Conservation (phyloP, 1,284 basidiomycete genomes). For the Phellopilus nigrolimitatus region DNA sequence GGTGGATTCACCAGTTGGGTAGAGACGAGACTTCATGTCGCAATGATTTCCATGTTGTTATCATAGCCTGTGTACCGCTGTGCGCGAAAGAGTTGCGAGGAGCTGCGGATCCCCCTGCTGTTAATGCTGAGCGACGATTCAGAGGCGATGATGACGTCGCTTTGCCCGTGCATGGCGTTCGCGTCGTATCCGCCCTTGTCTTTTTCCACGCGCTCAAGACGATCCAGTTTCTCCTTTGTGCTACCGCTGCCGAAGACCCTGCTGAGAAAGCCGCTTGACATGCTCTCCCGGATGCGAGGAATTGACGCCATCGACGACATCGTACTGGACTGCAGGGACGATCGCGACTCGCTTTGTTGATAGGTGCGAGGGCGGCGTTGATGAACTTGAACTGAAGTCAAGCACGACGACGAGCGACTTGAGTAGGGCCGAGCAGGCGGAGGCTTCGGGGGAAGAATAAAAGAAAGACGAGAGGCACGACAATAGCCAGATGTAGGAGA, state of each 20-base stretch:
- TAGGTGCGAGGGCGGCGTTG: constrained; percentile 13
- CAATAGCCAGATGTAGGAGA: constrained; percentile 1
- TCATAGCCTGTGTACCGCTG: constrained; percentile 11
- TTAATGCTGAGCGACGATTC: constrained; percentile 7
- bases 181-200: constrained; percentile 7
- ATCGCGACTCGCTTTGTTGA: constrained; percentile 24
- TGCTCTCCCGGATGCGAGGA: constrained; percentile 25
- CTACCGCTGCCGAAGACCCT: constrained; percentile 61
- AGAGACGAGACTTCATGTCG: constrained; percentile 8
- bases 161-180: not conserved
- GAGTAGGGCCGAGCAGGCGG: not conserved
- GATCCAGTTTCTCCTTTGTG: constrained; percentile 38
- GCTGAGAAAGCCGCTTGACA: constrained; percentile 50
- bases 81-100: constrained; percentile 8
- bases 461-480: constrained; percentile 13
- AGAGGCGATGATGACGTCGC: constrained; percentile 13
- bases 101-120: not conserved
- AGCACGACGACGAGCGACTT: constrained; percentile 3
- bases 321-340: constrained; percentile 34
- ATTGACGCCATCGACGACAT: constrained; percentile 45
- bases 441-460: constrained; percentile 6
- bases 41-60: constrained; percentile 8
- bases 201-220: constrained; percentile 11
- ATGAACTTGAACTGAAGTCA: constrained; percentile 21
- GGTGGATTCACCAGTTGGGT: constrained; percentile 10